Evolutionary conservation across 495 filamentous ascomycete genomes (phyloP).

Genomic region (Bathelium albidoporum): DNA sequence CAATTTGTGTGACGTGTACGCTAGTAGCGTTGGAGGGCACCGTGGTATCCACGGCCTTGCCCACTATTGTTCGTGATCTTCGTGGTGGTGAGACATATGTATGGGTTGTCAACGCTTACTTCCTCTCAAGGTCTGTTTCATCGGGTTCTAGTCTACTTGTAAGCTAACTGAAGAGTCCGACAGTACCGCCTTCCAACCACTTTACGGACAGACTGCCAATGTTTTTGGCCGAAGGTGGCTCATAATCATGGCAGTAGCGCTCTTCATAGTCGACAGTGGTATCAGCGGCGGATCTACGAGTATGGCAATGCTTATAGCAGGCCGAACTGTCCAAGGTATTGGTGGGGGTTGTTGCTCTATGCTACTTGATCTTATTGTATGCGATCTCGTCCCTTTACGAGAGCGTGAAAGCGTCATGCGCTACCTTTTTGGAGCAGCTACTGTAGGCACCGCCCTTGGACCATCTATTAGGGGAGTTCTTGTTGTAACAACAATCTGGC

Average conservation of each 20-base stretch:
- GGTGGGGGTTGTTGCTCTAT: conserved; percentile 16
- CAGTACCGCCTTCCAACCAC: conserved; percentile 12
- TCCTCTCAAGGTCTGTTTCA: conserved; percentile 21
- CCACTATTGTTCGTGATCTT: conserved; percentile 30
- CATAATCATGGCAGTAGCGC: conserved; percentile 4
- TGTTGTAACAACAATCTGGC: conserved; percentile 16
- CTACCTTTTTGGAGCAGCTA: conserved; percentile 19
- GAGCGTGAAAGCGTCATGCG: conserved; percentile 30
- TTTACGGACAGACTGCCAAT: conserved; percentile 14
- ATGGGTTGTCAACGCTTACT: conserved; percentile 36
- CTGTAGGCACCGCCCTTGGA: conserved; percentile 27
- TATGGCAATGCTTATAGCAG: conserved; percentile 16
- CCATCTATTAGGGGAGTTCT: conserved; percentile 33
- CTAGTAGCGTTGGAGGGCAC: conserved; percentile 30
- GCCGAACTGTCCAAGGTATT: conserved; percentile 17
- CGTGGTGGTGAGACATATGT: conserved; percentile 30
- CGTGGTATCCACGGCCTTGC: conserved; percentile 35
- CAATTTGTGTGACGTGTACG: background rate
- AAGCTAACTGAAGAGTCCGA: background rate
- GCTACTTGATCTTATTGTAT: conserved; percentile 29
- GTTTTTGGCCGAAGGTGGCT: conserved; percentile 17
- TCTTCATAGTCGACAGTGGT: conserved; percentile 16
- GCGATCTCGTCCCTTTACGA: conserved; percentile 34
- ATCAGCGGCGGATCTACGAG: conserved; percentile 13
- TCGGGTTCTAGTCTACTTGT: background rate